Base-by-base conservation (phyloP, 2,329 filamentous ascomycete genomes). In the Diatrype stigma region DNA sequence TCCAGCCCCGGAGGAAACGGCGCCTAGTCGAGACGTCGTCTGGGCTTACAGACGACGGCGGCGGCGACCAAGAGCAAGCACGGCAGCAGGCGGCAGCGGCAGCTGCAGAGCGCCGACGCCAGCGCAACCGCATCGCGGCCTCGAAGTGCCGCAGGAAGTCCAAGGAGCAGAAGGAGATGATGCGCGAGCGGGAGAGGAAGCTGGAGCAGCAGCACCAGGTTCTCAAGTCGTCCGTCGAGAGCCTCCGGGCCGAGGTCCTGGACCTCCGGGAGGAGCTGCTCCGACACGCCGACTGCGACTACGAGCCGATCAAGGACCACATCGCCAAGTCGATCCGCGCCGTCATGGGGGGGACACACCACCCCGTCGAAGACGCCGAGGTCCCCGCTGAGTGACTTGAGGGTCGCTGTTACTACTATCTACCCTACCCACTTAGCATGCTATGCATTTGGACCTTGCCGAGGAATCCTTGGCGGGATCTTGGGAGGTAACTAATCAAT, bases 121-220 rank as follows among this genome's bases (percentile, higher is more conserved):
- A 56, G 35, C 53, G 56, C 11, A 57, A 57, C 30, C 53, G 56
- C 30, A 47, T 51, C 42, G 56, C 56, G 6, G 56, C 56, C 2
- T 54, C 50, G 8, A 57, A 57, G 46, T 57, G 56, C 21, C 56
- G 56, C 17, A 54, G 51, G 48, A 57, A 57, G 34, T 54, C 56
- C 50, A 57, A 57, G 19, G 11, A 42, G 16, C 51, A 51, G 6
- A 54, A 57, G 42, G 40, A 37, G 19, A 54, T 52, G 17, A 45
- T 56, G 21, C 48, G 54, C 38, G 50, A 56, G 34, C 50, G 12
- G 26, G 53, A 50, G 23, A 48, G 51, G 2, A 12, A 51, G 11
- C 46, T 57, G 35, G 38, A n/a, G 26, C 47, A 56, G 35, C 53
- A 52, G 26, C 51, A 57, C 50, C 38, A 50, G 19, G 51, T 45